phyloP scores from a whole-genome alignment of 495 filamentous ascomycete species.

The Filosporella fistucella region DNA sequence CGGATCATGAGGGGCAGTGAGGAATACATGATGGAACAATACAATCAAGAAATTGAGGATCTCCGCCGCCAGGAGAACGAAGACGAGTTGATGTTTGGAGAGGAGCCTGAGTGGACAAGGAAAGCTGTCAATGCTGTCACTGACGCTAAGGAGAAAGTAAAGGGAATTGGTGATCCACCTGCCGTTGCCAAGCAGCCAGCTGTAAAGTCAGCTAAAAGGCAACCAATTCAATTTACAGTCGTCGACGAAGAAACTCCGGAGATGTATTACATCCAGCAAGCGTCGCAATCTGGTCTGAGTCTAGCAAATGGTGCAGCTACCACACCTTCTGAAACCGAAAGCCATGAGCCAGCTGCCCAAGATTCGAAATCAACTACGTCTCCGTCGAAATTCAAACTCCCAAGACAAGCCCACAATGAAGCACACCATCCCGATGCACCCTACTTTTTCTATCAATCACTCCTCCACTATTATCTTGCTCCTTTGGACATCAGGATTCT shows the following conservation, averaged over 20 bases:
- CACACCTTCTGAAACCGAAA: not conserved
- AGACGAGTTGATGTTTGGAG: conserved; percentile 89
- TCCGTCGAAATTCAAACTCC: not conserved
- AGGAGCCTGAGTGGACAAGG: conserved; percentile 86
- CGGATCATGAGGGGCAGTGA: conserved; percentile 92
- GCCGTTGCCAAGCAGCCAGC: conserved; percentile 44
- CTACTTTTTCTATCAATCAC: conserved; percentile 87
- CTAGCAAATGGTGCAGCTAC: not conserved
- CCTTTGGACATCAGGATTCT: conserved; percentile 94
- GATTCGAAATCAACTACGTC: conserved; percentile 6
- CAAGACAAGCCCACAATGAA: conserved; percentile 4
- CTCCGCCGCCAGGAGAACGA: conserved; percentile 73
- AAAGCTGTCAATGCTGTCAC: conserved; percentile 71
- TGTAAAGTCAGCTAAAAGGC: conserved; percentile 31
- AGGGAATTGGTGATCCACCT: conserved; percentile 69
- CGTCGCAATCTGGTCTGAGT: conserved; percentile 34
- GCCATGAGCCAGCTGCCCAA: not conserved
- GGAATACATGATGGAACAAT: conserved; percentile 80
- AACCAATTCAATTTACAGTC: conserved; percentile 38
- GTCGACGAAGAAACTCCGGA: conserved; percentile 41
- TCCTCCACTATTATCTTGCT: conserved; percentile 89
- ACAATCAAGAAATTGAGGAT: conserved; percentile 69
- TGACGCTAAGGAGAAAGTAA: conserved; percentile 66
- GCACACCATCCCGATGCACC: conserved; percentile 32
- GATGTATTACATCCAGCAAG: conserved; percentile 50